Evolutionary conservation across 2,329 filamentous ascomycete genomes (phyloP).

Genomic region (Fusarium albidum): DNA sequence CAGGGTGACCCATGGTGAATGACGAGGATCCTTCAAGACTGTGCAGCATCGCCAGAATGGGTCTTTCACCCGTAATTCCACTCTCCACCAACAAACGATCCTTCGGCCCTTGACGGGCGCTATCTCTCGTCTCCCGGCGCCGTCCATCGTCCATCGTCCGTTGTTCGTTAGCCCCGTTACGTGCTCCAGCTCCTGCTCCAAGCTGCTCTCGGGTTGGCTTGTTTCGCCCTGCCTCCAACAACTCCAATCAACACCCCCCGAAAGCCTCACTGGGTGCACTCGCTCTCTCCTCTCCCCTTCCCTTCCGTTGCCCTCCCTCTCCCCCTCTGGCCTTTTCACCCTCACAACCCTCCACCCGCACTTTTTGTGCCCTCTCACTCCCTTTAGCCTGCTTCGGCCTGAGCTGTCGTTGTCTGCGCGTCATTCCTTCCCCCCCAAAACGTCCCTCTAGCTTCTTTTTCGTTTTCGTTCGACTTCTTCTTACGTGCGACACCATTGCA

Average conservation of each 20-base stretch:
- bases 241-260: constrained; percentile 19
- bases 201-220: constrained; percentile 11
- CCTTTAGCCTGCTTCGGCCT: constrained; percentile 32
- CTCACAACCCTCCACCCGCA: constrained; percentile 24
- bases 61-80: constrained; percentile 25
- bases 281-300: constrained; percentile 15
- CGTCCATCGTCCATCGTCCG: neutral
- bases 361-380: constrained; percentile 23
- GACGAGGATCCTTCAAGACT: constrained; percentile 15
- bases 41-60: constrained; percentile 7
- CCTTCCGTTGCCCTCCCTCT: constrained; percentile 4
- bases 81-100: neutral
- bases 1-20: constrained; percentile 22
- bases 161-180: constrained; percentile 3
- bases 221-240: constrained; percentile 17
- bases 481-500: constrained; percentile 3
- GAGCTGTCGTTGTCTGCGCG: constrained; percentile 36
- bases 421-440: constrained; percentile 17
- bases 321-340: constrained; percentile 1
- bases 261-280: constrained; percentile 25
- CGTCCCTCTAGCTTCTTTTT: constrained; percentile 9
- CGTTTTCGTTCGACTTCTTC: constrained; percentile 11
- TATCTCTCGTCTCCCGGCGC: constrained; percentile 1
- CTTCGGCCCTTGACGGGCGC: constrained; percentile 2
- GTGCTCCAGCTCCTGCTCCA: neutral